These are phyloP conservation scores for Warburgia ugandensis DNA, from an alignment of 164 flowering plant species.

Conservation along the genomic window DNA sequence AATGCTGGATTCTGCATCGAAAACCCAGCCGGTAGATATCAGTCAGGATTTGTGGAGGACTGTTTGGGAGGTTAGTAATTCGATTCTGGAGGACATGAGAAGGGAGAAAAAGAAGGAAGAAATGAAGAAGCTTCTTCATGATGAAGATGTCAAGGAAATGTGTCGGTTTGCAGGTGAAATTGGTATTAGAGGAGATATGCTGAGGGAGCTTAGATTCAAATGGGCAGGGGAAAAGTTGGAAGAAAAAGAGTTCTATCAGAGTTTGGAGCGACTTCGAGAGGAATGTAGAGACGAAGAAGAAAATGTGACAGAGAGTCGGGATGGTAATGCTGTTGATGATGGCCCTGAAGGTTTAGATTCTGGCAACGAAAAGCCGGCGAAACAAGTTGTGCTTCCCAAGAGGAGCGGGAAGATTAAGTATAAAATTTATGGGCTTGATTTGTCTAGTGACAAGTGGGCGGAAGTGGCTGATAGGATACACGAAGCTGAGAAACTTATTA, in stretches of 20 bases:
- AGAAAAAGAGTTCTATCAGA: slow-evolving; percentile 59
- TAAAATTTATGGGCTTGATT: slow-evolving; percentile 86
- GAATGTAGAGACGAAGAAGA: slow-evolving; percentile 23
- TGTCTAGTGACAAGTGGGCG: slow-evolving; percentile 73
- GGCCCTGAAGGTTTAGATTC: slow-evolving; percentile 10
- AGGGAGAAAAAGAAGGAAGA: slow-evolving; percentile 72
- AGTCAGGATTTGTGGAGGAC: slow-evolving; percentile 86
- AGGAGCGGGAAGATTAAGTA: slow-evolving; percentile 74
- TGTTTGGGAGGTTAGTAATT: slow-evolving; percentile 70
- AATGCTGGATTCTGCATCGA: slow-evolving; percentile 23
- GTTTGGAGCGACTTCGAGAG: slow-evolving; percentile 30
- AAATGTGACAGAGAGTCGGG: slow-evolving; percentile 7
- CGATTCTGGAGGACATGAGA: slow-evolving; percentile 68
- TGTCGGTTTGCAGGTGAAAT: slow-evolving; percentile 73
- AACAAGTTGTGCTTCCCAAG: slow-evolving; percentile 46
- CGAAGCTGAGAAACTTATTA: slow-evolving; percentile 37
- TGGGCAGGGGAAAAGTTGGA: slow-evolving; percentile 93
- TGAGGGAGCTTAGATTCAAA: slow-evolving; percentile 80
- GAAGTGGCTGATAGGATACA: slow-evolving; percentile 69
- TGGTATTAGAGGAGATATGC: slow-evolving; percentile 85
- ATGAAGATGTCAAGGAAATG: slow-evolving; percentile 71
- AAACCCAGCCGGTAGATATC: slow-evolving; percentile 38
- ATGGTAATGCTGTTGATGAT: neutral
- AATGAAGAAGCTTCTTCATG: slow-evolving; percentile 65
- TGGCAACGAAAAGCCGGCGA: slow-evolving; percentile 11